Evolutionary conservation across 2,329 filamentous ascomycete genomes (phyloP), one percentile per base, ranked within the genome.

Genomic region (Aplosporella prunicola): DNA sequence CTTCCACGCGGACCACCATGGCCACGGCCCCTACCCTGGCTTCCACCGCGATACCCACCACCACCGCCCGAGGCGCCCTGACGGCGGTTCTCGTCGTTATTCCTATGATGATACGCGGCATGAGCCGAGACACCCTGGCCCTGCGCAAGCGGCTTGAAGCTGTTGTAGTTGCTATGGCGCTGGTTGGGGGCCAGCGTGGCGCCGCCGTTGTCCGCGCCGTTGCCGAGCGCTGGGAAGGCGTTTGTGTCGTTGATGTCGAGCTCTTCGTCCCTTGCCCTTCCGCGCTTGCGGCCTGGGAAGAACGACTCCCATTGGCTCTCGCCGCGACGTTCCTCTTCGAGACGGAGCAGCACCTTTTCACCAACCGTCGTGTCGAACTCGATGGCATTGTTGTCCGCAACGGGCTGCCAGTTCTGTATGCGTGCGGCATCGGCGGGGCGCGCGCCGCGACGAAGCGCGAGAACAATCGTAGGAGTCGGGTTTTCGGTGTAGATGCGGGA

Each of bases 341-440:
- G 29, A 15, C 39, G 55, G 31, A 96, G 62, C 45, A 91, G 69
- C 11, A 85, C 76, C 63, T 93, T 94, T 62, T 96, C 88, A 13
- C 82, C 82, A 1, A 96, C 84, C 0, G 76, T 77, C 1, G 82
- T 87, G 45, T 93, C 84, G 50, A 96, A 87, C 5, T 77, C 71
- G 51, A 88, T 77, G 0, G 77, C 71, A 50, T 82, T 76, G 6
- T 86, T 78, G 5, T 74, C 66, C 0, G 80, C 63, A 3, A 93
- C 70, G 4, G 84, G 77, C 44, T 83, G 75, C 91, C 89, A 96
- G 45, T 82, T 79, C 38, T 78, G 75, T 41, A 96, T 95, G 51
- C 78, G 80, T 39, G 72, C 74, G 11, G 85, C 88, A 51, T 95
- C 88, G 37, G 80, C 74, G 1, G 86, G 84, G 25, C 80, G 78